phyloP scores from a whole-genome alignment of 345 rosid genomes.

The Ailanthus altissimus region DNA sequence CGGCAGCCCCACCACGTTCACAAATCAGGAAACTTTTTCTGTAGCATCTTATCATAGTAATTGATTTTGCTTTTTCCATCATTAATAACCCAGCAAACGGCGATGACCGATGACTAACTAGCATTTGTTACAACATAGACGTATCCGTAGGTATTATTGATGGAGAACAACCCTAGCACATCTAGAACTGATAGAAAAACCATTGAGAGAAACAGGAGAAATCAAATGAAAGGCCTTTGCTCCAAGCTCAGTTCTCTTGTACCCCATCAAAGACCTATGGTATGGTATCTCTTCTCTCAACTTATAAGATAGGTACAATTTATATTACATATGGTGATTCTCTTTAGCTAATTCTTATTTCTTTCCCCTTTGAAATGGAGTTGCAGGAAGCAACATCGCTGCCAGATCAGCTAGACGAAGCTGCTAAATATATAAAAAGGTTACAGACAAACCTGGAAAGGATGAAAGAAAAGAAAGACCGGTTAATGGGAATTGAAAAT shows the following conservation, averaged over 20 bases:
- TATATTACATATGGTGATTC: background rate
- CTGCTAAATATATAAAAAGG: slow-evolving; percentile 58
- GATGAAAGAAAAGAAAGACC: slow-evolving; percentile 53
- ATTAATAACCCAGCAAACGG: background rate
- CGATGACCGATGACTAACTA: background rate
- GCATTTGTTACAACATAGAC: background rate
- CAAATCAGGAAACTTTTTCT: slow-evolving; percentile 17
- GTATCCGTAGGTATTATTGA: background rate
- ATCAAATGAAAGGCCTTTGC: slow-evolving; percentile 61
- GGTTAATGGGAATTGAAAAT: slow-evolving; percentile 25
- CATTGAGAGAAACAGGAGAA: slow-evolving; percentile 61
- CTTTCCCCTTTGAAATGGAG: background rate
- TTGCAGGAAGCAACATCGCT: slow-evolving; percentile 44
- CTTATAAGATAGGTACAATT: background rate
- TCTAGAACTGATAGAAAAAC: slow-evolving; percentile 55
- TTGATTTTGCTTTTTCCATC: slow-evolving; percentile 13
- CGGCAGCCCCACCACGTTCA: slow-evolving; percentile 26
- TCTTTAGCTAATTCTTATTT: background rate
- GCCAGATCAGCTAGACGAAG: slow-evolving; percentile 60
- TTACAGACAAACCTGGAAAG: slow-evolving; percentile 53
- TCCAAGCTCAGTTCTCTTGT: slow-evolving; percentile 54
- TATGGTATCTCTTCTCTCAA: slow-evolving; percentile 19
- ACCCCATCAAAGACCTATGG: slow-evolving; percentile 41
- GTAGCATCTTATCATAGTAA: slow-evolving; percentile 25
- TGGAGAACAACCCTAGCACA: slow-evolving; percentile 46